Evolutionary conservation across 164 flowering plant species (phyloP).

Genomic region (Vitis labrusca): DNA sequence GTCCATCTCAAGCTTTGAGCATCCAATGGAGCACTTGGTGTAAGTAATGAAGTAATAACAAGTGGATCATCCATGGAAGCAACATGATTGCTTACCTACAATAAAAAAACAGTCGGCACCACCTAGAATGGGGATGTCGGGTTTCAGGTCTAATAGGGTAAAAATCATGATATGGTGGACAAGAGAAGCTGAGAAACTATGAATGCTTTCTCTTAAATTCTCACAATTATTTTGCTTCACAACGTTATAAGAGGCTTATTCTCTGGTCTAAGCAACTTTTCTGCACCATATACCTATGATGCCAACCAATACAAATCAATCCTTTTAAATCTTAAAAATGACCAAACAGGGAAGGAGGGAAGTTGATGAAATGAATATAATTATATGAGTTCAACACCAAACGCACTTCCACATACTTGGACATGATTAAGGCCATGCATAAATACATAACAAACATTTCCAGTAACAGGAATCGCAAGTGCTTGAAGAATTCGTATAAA

Average conservation of each 20-base stretch:
- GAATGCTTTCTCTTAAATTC: neutral
- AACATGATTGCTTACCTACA: constrained; percentile 97
- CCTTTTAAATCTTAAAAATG: neutral
- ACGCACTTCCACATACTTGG: constrained; percentile 45
- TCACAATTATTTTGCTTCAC: constrained; percentile 7
- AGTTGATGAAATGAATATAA: neutral
- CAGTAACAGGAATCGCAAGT: constrained; percentile 86
- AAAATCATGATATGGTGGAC: too few relatives aligned
- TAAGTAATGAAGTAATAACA: constrained; percentile 81
- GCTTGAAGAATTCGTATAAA: constrained; percentile 71
- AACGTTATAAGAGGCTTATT: constrained; percentile 82
- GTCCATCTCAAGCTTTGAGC: constrained; percentile 88
- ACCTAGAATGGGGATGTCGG: too few relatives aligned
- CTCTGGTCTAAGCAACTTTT: constrained; percentile 70
- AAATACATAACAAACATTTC: constrained; percentile 91
- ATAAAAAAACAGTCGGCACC: neutral
- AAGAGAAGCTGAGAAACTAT: neutral
- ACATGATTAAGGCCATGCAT: constrained; percentile 89
- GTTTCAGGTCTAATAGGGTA: too few relatives aligned
- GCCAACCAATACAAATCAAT: constrained; percentile 8
- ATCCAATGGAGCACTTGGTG: constrained; percentile 69
- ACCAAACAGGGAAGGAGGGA: neutral
- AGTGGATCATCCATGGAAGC: constrained; percentile 94
- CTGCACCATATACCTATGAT: constrained; percentile 80
- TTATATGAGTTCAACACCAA: neutral